A percentile compares a stretch with the other conserved stretches of the same genome.
Evolutionary conservation across 345 rosid species (phyloP).

Genomic region (Brassica napus): DNA sequence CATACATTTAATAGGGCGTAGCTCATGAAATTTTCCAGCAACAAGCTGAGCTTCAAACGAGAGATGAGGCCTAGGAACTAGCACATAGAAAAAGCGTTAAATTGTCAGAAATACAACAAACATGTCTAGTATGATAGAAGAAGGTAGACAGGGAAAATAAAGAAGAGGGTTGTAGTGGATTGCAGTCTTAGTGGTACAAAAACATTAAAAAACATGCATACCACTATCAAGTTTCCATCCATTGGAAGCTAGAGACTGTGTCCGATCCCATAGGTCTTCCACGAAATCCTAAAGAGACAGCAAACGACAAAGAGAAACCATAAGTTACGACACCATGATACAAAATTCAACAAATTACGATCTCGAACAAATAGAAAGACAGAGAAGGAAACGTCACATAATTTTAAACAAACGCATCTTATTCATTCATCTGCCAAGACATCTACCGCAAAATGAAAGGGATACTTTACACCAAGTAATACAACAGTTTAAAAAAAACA

Average conservation of each 20-base stretch:
- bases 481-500: not conserved
- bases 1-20: constrained; percentile 68
- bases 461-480: constrained; percentile 7
- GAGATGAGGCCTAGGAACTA: constrained; percentile 97
- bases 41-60: constrained; percentile 98
- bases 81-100: constrained; percentile 23
- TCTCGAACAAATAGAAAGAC: not conserved
- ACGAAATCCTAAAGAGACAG: constrained; percentile 70
- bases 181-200: constrained; percentile 13
- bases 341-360: constrained; percentile 8
- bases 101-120: constrained; percentile 5
- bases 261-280: constrained; percentile 88
- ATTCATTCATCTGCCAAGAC: constrained; percentile 8
- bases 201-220: constrained; percentile 31
- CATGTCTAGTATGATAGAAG: not conserved
- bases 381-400: not conserved
- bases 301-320: constrained; percentile 21
- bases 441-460: constrained; percentile 7
- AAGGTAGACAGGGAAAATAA: not conserved
- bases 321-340: constrained; percentile 13
- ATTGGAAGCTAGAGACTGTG: constrained; percentile 65
- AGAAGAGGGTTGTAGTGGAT: constrained; percentile 7
- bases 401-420: not conserved
- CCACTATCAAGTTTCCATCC: constrained; percentile 99
- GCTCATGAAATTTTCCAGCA: constrained; percentile 87